Conservation (phyloP, 805 yeast genomes). For the Schwanniomyces occidentalis region DNA sequence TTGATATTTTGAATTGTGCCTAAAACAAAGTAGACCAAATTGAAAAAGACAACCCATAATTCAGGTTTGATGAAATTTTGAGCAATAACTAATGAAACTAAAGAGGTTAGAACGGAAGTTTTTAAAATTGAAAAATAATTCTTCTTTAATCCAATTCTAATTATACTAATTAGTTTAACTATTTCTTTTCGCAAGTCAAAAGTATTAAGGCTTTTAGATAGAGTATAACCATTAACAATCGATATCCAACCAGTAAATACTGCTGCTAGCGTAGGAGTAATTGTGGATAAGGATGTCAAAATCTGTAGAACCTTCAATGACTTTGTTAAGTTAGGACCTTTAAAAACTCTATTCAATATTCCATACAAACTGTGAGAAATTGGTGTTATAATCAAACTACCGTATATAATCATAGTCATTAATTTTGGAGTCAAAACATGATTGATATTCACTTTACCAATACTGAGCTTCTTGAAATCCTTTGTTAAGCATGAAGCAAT, state of each 20-base stretch:
- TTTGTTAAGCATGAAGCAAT: conserved; percentile 53
- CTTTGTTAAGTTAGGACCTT: conserved; percentile 39
- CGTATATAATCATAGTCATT: conserved; percentile 56
- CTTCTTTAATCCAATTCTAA: conserved; percentile 35
- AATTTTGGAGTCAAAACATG: conserved; percentile 48
- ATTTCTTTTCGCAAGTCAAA: conserved; percentile 14
- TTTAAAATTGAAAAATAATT: conserved; percentile 49
- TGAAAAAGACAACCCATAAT: conserved; percentile 65
- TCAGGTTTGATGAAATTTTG: conserved; percentile 59
- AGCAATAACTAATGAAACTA: conserved; percentile 52
- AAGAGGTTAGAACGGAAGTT: conserved; percentile 55
- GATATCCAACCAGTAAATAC: conserved; percentile 55
- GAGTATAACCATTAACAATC: conserved; percentile 43
- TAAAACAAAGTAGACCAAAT: conserved; percentile 54
- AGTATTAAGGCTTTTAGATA: conserved; percentile 6
- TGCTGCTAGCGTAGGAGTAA: conserved; percentile 54
- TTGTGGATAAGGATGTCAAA: conserved; percentile 49
- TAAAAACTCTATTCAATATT: conserved; percentile 43
- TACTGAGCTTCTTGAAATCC: conserved; percentile 32
- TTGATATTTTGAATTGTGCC: conserved; percentile 64
- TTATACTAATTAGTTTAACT: conserved; percentile 16
- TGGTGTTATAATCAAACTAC: conserved; percentile 56
- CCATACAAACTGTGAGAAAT: conserved; percentile 55
- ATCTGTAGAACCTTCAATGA: conserved; percentile 50
- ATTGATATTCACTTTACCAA: conserved; percentile 23